phyloP scores from a whole-genome alignment of 345 rosid genomes.

The Salix suchowensis region DNA sequence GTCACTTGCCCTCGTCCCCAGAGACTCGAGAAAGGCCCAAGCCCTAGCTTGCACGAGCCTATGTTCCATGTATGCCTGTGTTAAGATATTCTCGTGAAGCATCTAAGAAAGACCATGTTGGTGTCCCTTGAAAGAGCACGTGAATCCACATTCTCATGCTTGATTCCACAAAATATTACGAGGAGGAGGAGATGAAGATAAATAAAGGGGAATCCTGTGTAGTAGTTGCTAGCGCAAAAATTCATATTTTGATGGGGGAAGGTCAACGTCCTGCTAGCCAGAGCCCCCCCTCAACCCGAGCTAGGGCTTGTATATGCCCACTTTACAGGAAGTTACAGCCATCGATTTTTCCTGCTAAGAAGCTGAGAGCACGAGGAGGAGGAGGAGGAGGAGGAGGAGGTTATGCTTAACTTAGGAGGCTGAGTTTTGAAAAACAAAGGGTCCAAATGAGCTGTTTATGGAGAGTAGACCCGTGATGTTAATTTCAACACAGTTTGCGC shows the following conservation, averaged over 20 bases:
- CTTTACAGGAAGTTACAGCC: slow-evolving; percentile 8
- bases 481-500: not conserved
- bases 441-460: not conserved
- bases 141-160: not conserved
- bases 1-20: not conserved
- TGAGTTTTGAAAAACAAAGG: not conserved
- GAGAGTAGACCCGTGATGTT: not conserved
- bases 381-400: not conserved
- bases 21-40: not conserved
- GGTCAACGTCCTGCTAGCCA: not conserved
- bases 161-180: not conserved
- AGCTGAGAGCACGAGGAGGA: slow-evolving; percentile 1
- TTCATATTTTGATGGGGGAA: not conserved
- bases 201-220: not conserved
- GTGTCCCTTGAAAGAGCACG: not conserved
- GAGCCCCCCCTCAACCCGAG: not conserved
- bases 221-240: not conserved
- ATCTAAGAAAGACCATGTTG: no score
- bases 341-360: not conserved
- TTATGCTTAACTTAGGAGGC: not conserved
- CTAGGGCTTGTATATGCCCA: not conserved
- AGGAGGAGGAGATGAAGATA: not conserved
- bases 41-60: not conserved
- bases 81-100: not conserved
- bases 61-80: not conserved